Evolutionary conservation across 805 yeast species (phyloP).

Genomic region (Suhomyces pyralidae): DNA sequence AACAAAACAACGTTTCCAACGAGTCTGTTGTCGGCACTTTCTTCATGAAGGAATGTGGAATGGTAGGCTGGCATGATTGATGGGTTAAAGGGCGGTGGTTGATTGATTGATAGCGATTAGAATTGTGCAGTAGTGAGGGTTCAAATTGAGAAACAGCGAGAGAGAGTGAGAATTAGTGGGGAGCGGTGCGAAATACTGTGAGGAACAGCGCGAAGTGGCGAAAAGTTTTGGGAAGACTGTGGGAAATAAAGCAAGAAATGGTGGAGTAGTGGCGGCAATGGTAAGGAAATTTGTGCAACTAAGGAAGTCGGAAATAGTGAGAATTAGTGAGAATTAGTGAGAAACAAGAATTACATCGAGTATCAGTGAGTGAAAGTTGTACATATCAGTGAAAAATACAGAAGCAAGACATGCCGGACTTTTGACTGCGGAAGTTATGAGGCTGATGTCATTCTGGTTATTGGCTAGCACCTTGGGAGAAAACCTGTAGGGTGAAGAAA

Average conservation of each 20-base stretch:
- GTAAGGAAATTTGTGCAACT: too few relatives aligned
- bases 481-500: too few relatives aligned
- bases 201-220: background rate
- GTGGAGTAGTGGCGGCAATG: too few relatives aligned
- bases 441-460: too few relatives aligned
- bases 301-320: too few relatives aligned
- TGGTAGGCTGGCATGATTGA: constrained; percentile 61
- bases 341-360: background rate
- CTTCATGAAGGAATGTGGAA: constrained; percentile 71
- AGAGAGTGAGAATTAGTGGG: background rate
- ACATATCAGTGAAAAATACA: too few relatives aligned
- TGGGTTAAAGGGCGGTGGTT: background rate
- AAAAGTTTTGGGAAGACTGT: background rate
- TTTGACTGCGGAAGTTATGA: too few relatives aligned
- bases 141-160: background rate
- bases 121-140: background rate
- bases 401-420: too few relatives aligned
- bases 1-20: constrained; percentile 81
- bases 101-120: background rate
- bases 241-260: background rate
- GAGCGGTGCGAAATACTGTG: background rate
- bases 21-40: constrained; percentile 52
- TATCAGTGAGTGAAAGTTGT: too few relatives aligned
- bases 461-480: too few relatives aligned
- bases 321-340: background rate